Evolutionary conservation across 108 stramenopile species (phyloP).

Genomic region (Asterionellopsis glacialis): DNA sequence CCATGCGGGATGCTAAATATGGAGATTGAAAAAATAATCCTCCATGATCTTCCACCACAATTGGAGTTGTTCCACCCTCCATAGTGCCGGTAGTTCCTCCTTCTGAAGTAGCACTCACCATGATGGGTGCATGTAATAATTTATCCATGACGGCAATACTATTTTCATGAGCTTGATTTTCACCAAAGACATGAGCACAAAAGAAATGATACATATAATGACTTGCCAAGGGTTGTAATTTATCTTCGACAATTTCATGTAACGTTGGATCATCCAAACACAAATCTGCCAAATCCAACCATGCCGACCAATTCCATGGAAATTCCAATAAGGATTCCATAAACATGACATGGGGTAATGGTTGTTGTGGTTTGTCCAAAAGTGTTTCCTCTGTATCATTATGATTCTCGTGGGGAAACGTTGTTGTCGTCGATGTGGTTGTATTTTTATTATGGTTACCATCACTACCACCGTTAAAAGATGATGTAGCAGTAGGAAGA

Average conservation of each 20-base stretch:
- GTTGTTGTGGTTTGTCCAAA: conserved; percentile 7
- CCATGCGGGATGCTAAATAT: conserved; percentile 71
- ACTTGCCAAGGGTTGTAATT: conserved; percentile 31
- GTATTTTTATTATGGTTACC: too few relatives aligned
- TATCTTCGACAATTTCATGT: conserved; percentile 54
- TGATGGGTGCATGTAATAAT: conserved; percentile 42
- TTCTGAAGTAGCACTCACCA: too few relatives aligned
- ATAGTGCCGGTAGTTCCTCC: too few relatives aligned
- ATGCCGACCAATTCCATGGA: conserved; percentile 95
- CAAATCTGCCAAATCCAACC: conserved; percentile 88
- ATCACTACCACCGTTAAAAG: too few relatives aligned
- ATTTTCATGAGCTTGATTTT: conserved; percentile 81
- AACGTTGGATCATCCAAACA: conserved; percentile 53
- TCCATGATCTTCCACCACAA: not conserved
- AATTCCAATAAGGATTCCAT: conserved; percentile 65
- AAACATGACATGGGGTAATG: conserved; percentile 41
- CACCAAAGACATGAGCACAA: conserved; percentile 86
- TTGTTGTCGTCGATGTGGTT: too few relatives aligned
- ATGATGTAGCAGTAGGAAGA: not conserved
- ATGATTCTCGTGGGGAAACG: too few relatives aligned
- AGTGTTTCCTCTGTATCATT: too few relatives aligned
- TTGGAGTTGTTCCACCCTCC: too few relatives aligned
- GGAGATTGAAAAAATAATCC: conserved; percentile 68
- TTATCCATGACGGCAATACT: conserved; percentile 62
- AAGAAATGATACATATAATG: conserved; percentile 91